Evolutionary conservation across 148 eudicot species (phyloP).

Genomic region (Talinum fruticosum): DNA sequence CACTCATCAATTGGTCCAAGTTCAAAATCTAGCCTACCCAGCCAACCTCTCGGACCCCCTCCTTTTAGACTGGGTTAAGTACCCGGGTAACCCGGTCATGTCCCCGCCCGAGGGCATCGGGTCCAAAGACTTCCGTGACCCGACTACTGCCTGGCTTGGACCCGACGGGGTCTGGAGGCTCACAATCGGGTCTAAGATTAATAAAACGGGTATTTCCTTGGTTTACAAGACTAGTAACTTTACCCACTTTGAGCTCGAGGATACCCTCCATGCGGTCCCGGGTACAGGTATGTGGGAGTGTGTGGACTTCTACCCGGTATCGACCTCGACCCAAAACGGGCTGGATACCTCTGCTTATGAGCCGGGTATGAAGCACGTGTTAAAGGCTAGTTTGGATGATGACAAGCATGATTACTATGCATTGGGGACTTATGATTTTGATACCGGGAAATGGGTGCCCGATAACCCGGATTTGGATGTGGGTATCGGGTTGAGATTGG

Average conservation of each 20-base stretch:
- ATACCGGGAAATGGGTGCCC: constrained; percentile 62
- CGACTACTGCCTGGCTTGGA: constrained; percentile 78
- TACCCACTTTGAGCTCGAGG: constrained; percentile 48
- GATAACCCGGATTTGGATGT: constrained; percentile 73
- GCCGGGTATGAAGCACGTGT: constrained; percentile 61
- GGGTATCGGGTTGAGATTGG: constrained; percentile 72
- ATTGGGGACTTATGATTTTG: constrained; percentile 58
- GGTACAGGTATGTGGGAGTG: constrained; percentile 99
- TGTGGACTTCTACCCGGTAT: constrained; percentile 83
- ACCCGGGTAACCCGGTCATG: constrained; percentile 67
- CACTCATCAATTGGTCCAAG: constrained; percentile 60
- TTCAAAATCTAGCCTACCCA: constrained; percentile 84
- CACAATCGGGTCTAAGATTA: constrained; percentile 60
- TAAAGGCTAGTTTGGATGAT: constrained; percentile 78
- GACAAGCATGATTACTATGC: constrained; percentile 69
- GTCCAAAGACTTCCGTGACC: constrained; percentile 71
- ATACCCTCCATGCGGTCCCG: constrained; percentile 56
- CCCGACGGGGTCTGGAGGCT: constrained; percentile 72
- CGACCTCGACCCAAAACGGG: constrained; percentile 44
- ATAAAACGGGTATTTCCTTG: constrained; percentile 60
- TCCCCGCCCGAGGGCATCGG: constrained; percentile 73
- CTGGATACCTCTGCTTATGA: constrained; percentile 67
- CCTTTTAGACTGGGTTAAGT: constrained; percentile 76
- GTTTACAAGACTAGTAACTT: constrained; percentile 64
- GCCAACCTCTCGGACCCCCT: constrained; percentile 88